These are phyloP conservation scores for Cubamyces sp. DNA, from an alignment of 768 basidiomycete species.

Conservation along the genomic window DNA sequence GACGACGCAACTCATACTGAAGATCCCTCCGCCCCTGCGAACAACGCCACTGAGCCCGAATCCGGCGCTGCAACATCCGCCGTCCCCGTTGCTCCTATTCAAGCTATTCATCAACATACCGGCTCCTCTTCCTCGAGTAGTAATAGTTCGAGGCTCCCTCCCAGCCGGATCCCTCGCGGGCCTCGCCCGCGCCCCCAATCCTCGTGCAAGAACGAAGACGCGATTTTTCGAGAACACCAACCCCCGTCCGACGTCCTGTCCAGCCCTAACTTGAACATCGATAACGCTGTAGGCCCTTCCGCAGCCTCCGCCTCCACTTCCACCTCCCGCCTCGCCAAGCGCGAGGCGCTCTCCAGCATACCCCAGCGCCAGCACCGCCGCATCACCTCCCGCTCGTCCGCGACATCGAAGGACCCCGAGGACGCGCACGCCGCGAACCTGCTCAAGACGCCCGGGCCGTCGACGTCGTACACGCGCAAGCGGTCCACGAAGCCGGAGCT, in stretches of 20 bases:
- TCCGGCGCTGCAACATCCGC: background rate
- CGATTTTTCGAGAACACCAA: background rate
- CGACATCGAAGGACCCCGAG: background rate
- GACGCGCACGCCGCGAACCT: background rate
- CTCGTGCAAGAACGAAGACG: background rate
- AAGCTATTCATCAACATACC: slow-evolving; percentile 6
- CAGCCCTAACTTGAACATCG: background rate
- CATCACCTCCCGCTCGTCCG: slow-evolving; percentile 21
- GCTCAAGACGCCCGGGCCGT: background rate
- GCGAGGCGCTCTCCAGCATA: slow-evolving; percentile 38
- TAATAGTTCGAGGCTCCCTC: slow-evolving; percentile 6
- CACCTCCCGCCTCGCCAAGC: background rate
- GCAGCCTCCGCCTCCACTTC: background rate
- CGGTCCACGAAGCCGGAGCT: slow-evolving; percentile 21
- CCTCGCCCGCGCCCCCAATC: slow-evolving; percentile 27
- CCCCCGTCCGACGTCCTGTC: background rate
- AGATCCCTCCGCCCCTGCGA: background rate
- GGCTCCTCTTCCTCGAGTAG: slow-evolving; percentile 12
- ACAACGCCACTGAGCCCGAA: background rate
- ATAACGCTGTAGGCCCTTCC: background rate
- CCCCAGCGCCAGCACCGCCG: slow-evolving; percentile 36
- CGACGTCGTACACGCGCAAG: slow-evolving; percentile 2
- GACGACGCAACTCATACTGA: background rate
- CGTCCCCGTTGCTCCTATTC: background rate
- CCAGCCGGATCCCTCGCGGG: slow-evolving; percentile 32